A percentile compares a stretch with the other conserved stretches of the same genome.
Evolutionary conservation across 371 early-diverging fungal genomes (phyloP).

Genomic region (Syncephalis plumigaleata): DNA sequence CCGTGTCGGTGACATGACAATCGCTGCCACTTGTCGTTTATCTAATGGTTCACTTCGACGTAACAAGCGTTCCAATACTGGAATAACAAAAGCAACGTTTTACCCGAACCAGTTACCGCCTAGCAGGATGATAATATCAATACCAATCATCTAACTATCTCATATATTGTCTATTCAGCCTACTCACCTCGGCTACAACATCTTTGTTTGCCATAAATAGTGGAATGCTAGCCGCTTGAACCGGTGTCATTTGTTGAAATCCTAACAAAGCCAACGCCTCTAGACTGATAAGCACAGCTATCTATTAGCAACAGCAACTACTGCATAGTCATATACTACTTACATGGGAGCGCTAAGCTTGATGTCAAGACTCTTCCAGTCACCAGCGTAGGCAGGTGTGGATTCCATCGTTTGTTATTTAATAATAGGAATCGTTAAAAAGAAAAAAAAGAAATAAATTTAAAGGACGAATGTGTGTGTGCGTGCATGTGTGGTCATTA

Average conservation of each 20-base stretch:
- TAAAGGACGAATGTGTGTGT: neutral
- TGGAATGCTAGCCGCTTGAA: constrained; percentile 81
- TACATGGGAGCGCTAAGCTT: constrained; percentile 17
- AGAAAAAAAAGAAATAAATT: neutral
- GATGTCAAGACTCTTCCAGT: constrained; percentile 22
- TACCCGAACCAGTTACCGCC: constrained; percentile 99
- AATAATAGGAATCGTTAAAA: neutral
- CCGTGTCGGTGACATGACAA: constrained; percentile 91
- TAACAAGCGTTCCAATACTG: constrained; percentile 75
- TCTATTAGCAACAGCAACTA: neutral
- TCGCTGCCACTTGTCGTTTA: constrained; percentile 66
- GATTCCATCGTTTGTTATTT: neutral
- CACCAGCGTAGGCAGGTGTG: constrained; percentile 17
- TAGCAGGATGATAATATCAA: no score
- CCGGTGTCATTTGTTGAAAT: constrained; percentile 64
- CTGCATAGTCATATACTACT: neutral
- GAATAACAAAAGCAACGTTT: constrained; percentile 97
- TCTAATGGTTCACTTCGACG: constrained; percentile 32
- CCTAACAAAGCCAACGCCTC: constrained; percentile 25
- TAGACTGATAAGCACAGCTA: constrained; percentile 8
- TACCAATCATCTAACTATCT: constrained; percentile 14
- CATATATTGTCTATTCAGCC: constrained; percentile 17
- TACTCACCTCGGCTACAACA: constrained; percentile 79
- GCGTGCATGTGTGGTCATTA: neutral
- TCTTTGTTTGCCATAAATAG: constrained; percentile 84